Percentiles rank a stretch among this genome's conserved stretches.
phyloP scores from a whole-genome alignment of 2,329 filamentous ascomycete genomes.

The Diaporthe sp. region DNA sequence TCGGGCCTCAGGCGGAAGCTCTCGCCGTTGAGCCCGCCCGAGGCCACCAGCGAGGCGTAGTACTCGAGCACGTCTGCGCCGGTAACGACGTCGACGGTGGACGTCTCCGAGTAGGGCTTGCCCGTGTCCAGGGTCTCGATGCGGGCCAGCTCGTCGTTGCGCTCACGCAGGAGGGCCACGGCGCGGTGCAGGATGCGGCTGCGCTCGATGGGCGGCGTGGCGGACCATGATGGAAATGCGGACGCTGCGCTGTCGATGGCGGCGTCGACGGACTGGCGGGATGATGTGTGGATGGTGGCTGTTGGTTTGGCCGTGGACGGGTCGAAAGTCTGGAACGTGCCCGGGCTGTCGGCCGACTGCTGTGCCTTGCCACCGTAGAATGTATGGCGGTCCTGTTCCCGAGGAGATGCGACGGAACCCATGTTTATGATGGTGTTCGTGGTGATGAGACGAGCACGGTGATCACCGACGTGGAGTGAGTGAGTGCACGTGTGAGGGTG shows the following conservation, averaged over 20 bases:
- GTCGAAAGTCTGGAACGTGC: constrained; percentile 79
- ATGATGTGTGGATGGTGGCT: constrained; percentile 79
- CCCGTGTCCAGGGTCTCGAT: constrained; percentile 89
- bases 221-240: constrained; percentile 83
- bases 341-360: constrained; percentile 66
- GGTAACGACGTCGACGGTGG: constrained; percentile 84
- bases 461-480: not conserved
- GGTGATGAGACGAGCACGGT: not conserved
- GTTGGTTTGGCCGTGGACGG: constrained; percentile 78
- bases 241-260: constrained; percentile 78
- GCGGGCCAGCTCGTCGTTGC: constrained; percentile 83
- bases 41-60: constrained; percentile 83
- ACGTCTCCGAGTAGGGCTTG: constrained; percentile 88
- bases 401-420: constrained; percentile 31
- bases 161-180: constrained; percentile 77
- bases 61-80: constrained; percentile 90
- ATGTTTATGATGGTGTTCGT: constrained; percentile 2
- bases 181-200: constrained; percentile 84
- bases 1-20: constrained; percentile 79
- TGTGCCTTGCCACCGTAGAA: constrained; percentile 82
- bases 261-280: constrained; percentile 75
- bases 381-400: constrained; percentile 66
- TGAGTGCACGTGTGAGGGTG: not conserved
- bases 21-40: constrained; percentile 84
- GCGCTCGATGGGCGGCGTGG: constrained; percentile 79